phyloP scores from a whole-genome alignment of 2,329 filamentous ascomycete genomes.

The Sarocladium strictum region DNA sequence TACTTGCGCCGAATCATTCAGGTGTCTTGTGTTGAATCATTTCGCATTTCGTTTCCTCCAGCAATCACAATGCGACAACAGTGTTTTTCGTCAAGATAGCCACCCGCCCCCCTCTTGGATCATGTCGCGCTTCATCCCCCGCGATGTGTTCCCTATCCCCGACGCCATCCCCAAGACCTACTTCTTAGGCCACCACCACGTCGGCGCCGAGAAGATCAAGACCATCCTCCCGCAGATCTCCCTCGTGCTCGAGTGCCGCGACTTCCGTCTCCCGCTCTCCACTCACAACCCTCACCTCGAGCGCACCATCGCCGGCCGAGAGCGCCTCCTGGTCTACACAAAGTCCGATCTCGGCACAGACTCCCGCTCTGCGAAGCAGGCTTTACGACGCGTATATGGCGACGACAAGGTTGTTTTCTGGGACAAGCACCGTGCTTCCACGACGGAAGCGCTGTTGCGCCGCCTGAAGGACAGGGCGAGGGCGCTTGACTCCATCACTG shows the following conservation, averaged over 20 bases:
- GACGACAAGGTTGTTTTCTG: constrained; percentile 36
- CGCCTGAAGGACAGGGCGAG: constrained; percentile 26
- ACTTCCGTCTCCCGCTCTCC: constrained; percentile 83
- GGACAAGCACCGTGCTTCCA: constrained; percentile 27
- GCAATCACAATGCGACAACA: not conserved
- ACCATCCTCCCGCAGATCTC: constrained; percentile 72
- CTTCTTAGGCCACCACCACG: constrained; percentile 87
- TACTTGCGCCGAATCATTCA: too few species aligned
- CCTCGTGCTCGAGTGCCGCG: constrained; percentile 89
- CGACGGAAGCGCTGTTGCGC: constrained; percentile 33
- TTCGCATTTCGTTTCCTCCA: not conserved
- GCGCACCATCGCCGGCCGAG: constrained; percentile 62
- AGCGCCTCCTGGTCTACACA: constrained; percentile 83
- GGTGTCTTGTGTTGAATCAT: too few species aligned
- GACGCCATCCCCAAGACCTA: constrained; percentile 78
- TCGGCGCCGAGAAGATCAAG: constrained; percentile 78
- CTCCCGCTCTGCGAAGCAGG: constrained; percentile 20
- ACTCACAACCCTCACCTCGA: constrained; percentile 90
- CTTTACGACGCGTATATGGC: constrained; percentile 28
- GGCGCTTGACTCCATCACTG: constrained; percentile 56
- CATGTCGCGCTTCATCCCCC: constrained; percentile 60
- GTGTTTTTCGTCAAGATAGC: not conserved
- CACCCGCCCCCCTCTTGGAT: not conserved
- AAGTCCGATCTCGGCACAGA: constrained; percentile 68
- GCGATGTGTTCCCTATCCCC: constrained; percentile 65